Percentiles rank a stretch among this genome's conserved stretches.
These are phyloP conservation scores for Cordyceps tenuipes DNA, from an alignment of 2,329 filamentous ascomycete species.

Conservation along the genomic window DNA sequence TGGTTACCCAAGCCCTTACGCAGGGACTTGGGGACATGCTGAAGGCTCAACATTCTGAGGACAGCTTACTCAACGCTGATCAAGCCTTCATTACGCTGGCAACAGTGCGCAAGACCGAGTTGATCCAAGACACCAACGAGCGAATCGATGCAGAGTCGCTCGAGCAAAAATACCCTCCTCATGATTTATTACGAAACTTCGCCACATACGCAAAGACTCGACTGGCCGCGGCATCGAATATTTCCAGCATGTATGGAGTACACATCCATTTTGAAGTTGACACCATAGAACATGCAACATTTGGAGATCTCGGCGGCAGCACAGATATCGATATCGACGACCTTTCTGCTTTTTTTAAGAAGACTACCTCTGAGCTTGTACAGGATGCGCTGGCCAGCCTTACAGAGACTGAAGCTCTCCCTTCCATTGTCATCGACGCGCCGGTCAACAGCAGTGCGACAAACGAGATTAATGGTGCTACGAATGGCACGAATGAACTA, in stretches of 20 bases:
- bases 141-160: conserved; percentile 20
- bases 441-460: background rate
- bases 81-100: conserved; percentile 26
- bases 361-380: conserved; percentile 32
- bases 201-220: conserved; percentile 25
- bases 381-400: conserved; percentile 32
- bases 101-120: conserved; percentile 25
- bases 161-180: conserved; percentile 31
- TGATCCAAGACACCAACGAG: conserved; percentile 20
- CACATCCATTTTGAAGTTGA: conserved; percentile 24
- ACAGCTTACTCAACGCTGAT: conserved; percentile 27
- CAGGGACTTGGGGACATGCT: conserved; percentile 45
- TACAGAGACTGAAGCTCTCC: conserved; percentile 20
- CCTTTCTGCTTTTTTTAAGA: conserved; percentile 34
- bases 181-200: conserved; percentile 29
- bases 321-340: conserved; percentile 31
- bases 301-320: conserved; percentile 20
- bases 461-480: background rate
- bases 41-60: conserved; percentile 24
- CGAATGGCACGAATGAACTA: conserved; percentile 8
- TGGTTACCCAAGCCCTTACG: conserved; percentile 48
- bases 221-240: conserved; percentile 25
- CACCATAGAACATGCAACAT: conserved; percentile 20
- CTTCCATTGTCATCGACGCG: conserved; percentile 7
- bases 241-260: conserved; percentile 28